Conservation (phyloP, 148 eudicot species). For the Silene latifolia region DNA sequence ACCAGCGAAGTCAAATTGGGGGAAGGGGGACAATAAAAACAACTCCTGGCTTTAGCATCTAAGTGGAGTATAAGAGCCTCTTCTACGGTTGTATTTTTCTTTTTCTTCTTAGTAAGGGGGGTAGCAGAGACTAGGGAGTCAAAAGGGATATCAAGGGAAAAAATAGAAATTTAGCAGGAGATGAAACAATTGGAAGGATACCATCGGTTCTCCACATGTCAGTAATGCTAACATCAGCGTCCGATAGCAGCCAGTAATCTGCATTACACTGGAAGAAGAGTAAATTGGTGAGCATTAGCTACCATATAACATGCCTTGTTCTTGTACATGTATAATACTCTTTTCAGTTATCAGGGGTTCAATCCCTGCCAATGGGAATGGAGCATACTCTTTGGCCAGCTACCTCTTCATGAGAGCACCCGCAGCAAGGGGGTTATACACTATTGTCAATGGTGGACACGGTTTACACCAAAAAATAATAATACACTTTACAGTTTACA, state of each 20-base stretch:
- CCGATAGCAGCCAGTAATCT: conserved; percentile 94
- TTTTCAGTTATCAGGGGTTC: no score
- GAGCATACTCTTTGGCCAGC: no score
- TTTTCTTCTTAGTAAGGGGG: not conserved
- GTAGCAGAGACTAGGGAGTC: not conserved
- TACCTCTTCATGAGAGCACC: no score
- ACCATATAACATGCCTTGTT: not conserved
- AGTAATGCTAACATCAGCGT: conserved; percentile 81
- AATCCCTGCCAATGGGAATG: no score
- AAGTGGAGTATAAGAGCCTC: not conserved
- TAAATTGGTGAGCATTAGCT: conserved; percentile 6
- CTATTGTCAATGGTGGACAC: no score
- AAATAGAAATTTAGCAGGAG: not conserved
- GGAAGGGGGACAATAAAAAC: no score
- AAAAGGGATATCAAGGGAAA: not conserved
- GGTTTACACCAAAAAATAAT: no score
- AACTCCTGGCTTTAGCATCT: no score
- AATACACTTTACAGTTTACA: not conserved
- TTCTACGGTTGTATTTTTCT: not conserved
- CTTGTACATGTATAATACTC: not conserved
- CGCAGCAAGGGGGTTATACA: no score
- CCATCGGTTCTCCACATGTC: conserved; percentile 88
- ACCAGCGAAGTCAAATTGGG: no score
- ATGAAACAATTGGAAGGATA: conserved; percentile 42
- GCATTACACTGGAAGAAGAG: conserved; percentile 61